Evolutionary conservation across 257 asterid species (phyloP).

Genomic region (Petrea volubilis): DNA sequence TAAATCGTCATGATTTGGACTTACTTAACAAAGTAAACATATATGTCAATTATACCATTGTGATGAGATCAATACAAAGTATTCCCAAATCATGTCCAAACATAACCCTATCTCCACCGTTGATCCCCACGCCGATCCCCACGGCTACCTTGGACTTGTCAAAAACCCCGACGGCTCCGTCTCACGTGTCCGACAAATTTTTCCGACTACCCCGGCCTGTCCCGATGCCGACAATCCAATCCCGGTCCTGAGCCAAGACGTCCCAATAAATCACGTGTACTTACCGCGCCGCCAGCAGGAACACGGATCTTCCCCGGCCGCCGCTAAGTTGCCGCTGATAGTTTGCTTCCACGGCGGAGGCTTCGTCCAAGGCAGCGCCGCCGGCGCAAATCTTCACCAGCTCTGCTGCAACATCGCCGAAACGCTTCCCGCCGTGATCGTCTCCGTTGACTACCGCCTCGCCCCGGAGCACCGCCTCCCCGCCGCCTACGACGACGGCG

Average conservation of each 20-base stretch:
- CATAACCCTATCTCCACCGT: no score
- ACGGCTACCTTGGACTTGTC: no score
- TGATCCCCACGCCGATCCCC: no score
- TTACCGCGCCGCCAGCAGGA: conserved; percentile 29
- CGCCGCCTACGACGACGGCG: conserved; percentile 28
- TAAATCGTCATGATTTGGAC: no score
- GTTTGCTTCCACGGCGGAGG: conserved; percentile 48
- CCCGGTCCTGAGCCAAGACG: neutral
- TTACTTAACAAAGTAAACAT: no score
- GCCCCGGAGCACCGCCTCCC: conserved; percentile 37
- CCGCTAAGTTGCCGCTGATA: conserved; percentile 32
- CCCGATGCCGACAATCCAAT: neutral
- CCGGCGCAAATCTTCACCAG: conserved; percentile 3
- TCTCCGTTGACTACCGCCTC: conserved; percentile 45
- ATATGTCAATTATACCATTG: no score
- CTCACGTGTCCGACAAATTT: no score
- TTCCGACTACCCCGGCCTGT: no score
- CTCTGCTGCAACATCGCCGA: conserved; percentile 31
- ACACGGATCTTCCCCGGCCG: neutral
- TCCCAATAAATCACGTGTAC: conserved; percentile 25
- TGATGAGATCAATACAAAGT: no score
- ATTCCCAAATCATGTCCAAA: no score
- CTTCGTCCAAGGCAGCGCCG: conserved; percentile 31
- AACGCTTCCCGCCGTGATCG: conserved; percentile 30
- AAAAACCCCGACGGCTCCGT: no score